Percentiles rank a stretch among this genome's conserved stretches.
Evolutionary conservation across 345 rosid genomes (phyloP).

Genomic region (Kandelia obovata): DNA sequence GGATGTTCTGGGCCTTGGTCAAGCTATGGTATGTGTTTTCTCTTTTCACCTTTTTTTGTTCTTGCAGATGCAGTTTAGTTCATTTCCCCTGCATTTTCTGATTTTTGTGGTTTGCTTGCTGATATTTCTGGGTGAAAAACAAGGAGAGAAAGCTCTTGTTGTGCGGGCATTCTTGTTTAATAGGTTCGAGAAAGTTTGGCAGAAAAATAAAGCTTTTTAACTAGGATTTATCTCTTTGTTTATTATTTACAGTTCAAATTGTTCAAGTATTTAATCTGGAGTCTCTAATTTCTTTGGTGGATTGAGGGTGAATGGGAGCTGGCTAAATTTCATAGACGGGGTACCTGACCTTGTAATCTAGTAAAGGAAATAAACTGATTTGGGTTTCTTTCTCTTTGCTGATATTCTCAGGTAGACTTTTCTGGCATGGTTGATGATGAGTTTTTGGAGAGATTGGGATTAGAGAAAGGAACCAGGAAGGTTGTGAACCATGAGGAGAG

Average conservation of each 20-base stretch:
- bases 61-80: background rate
- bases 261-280: no score
- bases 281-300: background rate
- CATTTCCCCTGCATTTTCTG: background rate
- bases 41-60: background rate
- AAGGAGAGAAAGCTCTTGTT: no score
- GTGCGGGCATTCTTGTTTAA: no score
- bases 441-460: constrained; percentile 63
- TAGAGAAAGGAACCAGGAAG: constrained; percentile 88
- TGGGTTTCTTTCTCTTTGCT: constrained; percentile 3
- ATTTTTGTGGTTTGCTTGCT: background rate
- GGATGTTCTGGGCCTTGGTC: constrained; percentile 96
- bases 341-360: background rate
- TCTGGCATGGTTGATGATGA: constrained; percentile 82
- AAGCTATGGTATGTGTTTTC: constrained; percentile 68
- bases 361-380: background rate
- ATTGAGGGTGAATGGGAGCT: background rate
- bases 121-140: no score
- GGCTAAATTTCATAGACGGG: background rate
- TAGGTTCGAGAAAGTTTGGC: no score
- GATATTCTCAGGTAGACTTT: constrained; percentile 70
- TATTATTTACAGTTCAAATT: no score
- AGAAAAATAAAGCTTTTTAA: no score
- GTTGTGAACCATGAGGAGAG: constrained; percentile 93
- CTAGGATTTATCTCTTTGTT: no score